phyloP scores from a whole-genome alignment of 2,329 filamentous ascomycete species.

The Botrytis fragariae region DNA sequence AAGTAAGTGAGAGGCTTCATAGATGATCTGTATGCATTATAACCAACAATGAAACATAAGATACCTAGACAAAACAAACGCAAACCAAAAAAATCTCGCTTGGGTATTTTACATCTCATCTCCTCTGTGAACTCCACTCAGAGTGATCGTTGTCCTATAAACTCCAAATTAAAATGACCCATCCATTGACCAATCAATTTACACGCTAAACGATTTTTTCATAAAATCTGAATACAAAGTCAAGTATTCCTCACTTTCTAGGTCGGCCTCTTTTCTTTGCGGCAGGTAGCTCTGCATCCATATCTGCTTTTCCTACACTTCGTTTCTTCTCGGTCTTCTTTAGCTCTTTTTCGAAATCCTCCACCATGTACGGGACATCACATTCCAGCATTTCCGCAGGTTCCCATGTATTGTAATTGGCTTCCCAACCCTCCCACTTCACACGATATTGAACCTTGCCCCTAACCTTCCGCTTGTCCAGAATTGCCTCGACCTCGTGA shows the following conservation, averaged over 20 bases:
- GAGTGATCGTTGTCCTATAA: not conserved
- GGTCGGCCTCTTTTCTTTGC: not conserved
- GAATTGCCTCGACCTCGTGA: not conserved
- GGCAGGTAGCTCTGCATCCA: not conserved
- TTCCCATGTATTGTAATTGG: not conserved
- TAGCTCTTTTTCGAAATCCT: not conserved
- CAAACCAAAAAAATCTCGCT: not conserved
- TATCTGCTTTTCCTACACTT: not conserved
- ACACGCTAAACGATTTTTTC: not conserved
- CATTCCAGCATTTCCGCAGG: not conserved
- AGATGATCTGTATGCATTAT: not conserved
- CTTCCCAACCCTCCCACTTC: not conserved
- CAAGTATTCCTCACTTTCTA: not conserved
- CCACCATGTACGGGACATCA: slow-evolving; percentile 3
- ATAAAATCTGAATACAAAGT: not conserved
- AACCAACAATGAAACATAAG: not conserved
- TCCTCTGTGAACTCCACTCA: not conserved
- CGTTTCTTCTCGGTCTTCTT: not conserved
- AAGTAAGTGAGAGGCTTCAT: not conserved
- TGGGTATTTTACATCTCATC: not conserved
- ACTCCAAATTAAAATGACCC: not conserved
- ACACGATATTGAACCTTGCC: not conserved
- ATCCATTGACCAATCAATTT: not conserved
- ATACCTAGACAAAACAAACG: not conserved
- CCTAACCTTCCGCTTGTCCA: not conserved